Percentiles rank a stretch among this genome's conserved stretches.
Conservation (phyloP, 208 protist genomes). For the Tetramitus jugosus region DNA sequence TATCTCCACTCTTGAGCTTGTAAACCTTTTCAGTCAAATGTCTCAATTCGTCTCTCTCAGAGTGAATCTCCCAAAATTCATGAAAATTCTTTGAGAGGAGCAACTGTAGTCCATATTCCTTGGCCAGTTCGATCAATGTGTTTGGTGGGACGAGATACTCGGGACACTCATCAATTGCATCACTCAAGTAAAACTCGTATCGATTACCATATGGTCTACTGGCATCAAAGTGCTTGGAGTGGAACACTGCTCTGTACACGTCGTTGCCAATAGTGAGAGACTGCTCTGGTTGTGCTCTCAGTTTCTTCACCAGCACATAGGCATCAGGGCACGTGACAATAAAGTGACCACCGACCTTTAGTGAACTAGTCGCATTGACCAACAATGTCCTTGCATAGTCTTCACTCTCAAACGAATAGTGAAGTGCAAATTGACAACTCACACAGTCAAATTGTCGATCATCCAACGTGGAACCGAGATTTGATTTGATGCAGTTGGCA, state of each 20-base stretch:
- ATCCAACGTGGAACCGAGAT: no score
- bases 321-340: conserved; percentile 1
- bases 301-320: conserved; percentile 10
- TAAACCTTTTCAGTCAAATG: not conserved
- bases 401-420: conserved; percentile 20
- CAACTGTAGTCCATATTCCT: not conserved
- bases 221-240: not conserved
- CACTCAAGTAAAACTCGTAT: not conserved
- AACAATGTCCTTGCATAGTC: not conserved
- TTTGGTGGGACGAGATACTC: conserved; percentile 18
- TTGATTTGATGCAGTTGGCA: no score
- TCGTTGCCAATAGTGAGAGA: not conserved
- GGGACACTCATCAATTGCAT: conserved; percentile 11
- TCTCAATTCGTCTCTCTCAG: not conserved
- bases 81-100: conserved; percentile 1
- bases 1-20: not conserved
- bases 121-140: not conserved
- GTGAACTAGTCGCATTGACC: not conserved
- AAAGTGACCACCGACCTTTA: conserved; percentile 20
- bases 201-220: conserved; percentile 6
- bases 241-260: not conserved
- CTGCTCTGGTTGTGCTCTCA: not conserved
- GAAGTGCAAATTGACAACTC: conserved; percentile 20
- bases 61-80: conserved; percentile 19
- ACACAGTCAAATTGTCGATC: not conserved